phyloP scores from a whole-genome alignment of 1,284 basidiomycete species.

The Cutaneotrichosporon sp. region DNA sequence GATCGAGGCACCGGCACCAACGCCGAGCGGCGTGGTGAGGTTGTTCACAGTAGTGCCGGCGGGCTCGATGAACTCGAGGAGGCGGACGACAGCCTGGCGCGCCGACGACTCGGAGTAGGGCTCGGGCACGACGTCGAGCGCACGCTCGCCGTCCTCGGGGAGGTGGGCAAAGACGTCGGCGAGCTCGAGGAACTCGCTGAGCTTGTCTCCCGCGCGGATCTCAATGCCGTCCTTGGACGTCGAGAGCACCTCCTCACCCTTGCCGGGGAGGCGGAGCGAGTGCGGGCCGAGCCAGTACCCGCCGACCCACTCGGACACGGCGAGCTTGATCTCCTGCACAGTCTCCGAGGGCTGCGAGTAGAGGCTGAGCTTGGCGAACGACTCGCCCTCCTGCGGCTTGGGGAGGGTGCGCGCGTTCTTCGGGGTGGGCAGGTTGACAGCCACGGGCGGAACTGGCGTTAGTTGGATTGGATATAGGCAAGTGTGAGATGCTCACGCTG shows the following conservation, averaged over 20 bases:
- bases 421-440: conserved; percentile 48
- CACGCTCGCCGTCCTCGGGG: conserved; percentile 38
- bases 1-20: conserved; percentile 56
- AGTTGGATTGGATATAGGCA: too few species aligned
- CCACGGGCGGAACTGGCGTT: conserved; percentile 38
- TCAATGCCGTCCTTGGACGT: conserved; percentile 47
- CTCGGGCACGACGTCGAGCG: conserved; percentile 53
- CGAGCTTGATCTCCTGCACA: conserved; percentile 53
- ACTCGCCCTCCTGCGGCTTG: conserved; percentile 31
- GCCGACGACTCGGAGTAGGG: conserved; percentile 58
- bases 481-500: neutral
- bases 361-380: conserved; percentile 41
- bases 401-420: conserved; percentile 48
- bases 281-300: conserved; percentile 56
- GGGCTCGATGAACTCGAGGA: conserved; percentile 56
- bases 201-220: conserved; percentile 48
- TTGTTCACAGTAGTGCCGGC: conserved; percentile 53
- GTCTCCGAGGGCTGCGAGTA: conserved; percentile 50
- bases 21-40: conserved; percentile 50
- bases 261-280: conserved; percentile 47
- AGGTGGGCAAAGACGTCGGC: conserved; percentile 52
- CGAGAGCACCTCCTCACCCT: conserved; percentile 27
- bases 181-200: conserved; percentile 55
- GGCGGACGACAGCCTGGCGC: conserved; percentile 56
- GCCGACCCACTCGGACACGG: conserved; percentile 52